These are phyloP conservation scores for Colletotrichum trifolii DNA, from an alignment of 2,329 filamentous ascomycete genomes.

Conservation along the genomic window DNA sequence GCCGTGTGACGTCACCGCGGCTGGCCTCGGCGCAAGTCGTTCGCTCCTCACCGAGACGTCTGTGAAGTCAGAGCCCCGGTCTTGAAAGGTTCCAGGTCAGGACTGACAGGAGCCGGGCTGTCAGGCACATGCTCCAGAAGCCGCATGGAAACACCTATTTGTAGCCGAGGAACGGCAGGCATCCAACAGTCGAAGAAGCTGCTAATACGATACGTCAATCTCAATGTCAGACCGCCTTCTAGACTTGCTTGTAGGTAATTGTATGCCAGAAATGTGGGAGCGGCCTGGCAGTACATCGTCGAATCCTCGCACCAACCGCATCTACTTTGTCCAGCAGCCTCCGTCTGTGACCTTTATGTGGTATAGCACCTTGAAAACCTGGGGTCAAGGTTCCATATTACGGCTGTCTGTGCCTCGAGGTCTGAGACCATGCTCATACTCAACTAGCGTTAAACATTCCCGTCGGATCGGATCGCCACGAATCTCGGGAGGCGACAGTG, in stretches of 20 bases:
- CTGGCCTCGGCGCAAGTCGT: slow-evolving; percentile 7
- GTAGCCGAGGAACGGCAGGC: not conserved
- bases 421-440: not conserved
- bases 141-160: not conserved
- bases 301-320: too few relatives aligned
- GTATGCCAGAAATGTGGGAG: too few relatives aligned
- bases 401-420: not conserved
- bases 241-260: too few relatives aligned
- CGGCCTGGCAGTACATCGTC: too few relatives aligned
- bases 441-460: not conserved
- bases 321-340: too few relatives aligned
- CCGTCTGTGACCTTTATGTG: too few relatives aligned
- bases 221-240: too few relatives aligned
- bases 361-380: not conserved
- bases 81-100: not conserved
- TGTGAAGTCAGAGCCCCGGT: slow-evolving; percentile 5
- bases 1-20: slow-evolving; percentile 4
- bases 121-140: not conserved
- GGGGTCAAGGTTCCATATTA: not conserved
- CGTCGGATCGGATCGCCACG: not conserved
- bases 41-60: not conserved
- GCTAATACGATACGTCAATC: too few relatives aligned
- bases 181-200: too few relatives aligned
- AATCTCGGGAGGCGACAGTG: not conserved
- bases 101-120: not conserved